Evolutionary conservation across 2,329 filamentous ascomycete species (phyloP), one percentile per base, ranked within the genome.

Genomic region (Phialophora expanda): DNA sequence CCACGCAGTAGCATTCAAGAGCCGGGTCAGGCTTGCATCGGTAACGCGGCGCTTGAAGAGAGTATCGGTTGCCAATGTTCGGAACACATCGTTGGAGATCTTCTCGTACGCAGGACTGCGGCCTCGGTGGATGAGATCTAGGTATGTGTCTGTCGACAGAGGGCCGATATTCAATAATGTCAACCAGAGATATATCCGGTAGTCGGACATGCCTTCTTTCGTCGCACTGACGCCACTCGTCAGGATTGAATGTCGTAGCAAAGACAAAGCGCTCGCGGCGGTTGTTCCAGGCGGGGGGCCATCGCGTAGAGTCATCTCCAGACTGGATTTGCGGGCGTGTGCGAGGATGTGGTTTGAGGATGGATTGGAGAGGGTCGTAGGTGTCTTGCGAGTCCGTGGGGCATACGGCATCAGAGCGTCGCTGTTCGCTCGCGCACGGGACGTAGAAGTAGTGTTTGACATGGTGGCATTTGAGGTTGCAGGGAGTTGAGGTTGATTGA

Each of bases 41-140:
- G 92, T 97, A 66, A 99, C 95, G 65, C 94, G 90, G 34, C 95
- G 89, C 68, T 95, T 91, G 83, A 98, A 99, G 41, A 99, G 87
- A n/a, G 94, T 93, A 75, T 99, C 95, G 59, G 94, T 97, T 34
- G 95, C 95, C 62, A 99, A 84, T 0, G 95, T 99, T 73, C 95
- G 92, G 78, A 98, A 98, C 48, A 95, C 97, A 78, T 99, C 95
- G 79, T 99, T 97, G 76, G 93, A 91, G 76, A 99, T 99, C 81
- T 99, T 99, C 74, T 92, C 88, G 80, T 99, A 97, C 54, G 93
- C 93, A 0, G 94, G 93, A 2, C 94, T 98, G 26, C 94, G 91
- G 69, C 95, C 94, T 69, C 95, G 92, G 75, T 96, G 93, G 70
- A 99, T 90, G 53, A 98, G 89, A 64, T 87, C 86, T 70, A 98